These are phyloP conservation scores for Pythium aphanidermatum DNA, from an alignment of 352 stramenopile species.

Conservation along the genomic window DNA sequence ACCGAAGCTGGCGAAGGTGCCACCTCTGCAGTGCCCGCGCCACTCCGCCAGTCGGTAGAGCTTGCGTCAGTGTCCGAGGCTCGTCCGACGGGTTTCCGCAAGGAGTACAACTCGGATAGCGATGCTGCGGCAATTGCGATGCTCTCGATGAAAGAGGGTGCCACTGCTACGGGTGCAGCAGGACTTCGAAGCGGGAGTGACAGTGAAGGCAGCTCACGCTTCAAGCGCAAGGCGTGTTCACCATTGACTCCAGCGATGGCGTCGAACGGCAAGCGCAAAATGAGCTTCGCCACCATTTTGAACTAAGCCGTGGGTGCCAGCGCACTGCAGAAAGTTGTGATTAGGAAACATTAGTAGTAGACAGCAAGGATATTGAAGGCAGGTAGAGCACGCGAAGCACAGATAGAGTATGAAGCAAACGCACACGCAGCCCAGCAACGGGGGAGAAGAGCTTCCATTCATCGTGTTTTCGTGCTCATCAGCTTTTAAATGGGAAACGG, in stretches of 20 bases:
- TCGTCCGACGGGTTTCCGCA: constrained; percentile 13
- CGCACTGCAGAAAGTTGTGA: too few relatives aligned
- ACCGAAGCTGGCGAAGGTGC: not conserved
- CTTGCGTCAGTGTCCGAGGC: not conserved
- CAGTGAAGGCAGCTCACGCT: constrained; percentile 17
- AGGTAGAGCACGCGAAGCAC: not conserved
- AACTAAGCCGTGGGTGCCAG: too few relatives aligned
- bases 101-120: constrained; percentile 60
- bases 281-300: constrained; percentile 85
- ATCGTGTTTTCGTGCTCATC: too few relatives aligned
- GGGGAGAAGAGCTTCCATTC: too few relatives aligned
- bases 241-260: constrained; percentile 36
- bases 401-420: constrained; percentile 15
- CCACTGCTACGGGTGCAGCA: not conserved
- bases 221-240: constrained; percentile 69
- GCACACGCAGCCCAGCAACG: too few relatives aligned
- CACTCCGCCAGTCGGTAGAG: constrained; percentile 7
- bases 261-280: constrained; percentile 69
- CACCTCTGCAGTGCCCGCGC: not conserved
- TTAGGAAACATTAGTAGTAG: constrained; percentile 1
- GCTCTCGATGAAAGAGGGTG: constrained; percentile 69
- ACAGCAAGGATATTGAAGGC: not conserved
- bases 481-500: too few relatives aligned
- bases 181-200: constrained; percentile 20
- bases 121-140: constrained; percentile 70